A percentile compares a stretch with the other conserved stretches of the same genome.
Evolutionary conservation across 2,329 filamentous ascomycete genomes (phyloP).

Genomic region (Neophaeococcomyces aloes): DNA sequence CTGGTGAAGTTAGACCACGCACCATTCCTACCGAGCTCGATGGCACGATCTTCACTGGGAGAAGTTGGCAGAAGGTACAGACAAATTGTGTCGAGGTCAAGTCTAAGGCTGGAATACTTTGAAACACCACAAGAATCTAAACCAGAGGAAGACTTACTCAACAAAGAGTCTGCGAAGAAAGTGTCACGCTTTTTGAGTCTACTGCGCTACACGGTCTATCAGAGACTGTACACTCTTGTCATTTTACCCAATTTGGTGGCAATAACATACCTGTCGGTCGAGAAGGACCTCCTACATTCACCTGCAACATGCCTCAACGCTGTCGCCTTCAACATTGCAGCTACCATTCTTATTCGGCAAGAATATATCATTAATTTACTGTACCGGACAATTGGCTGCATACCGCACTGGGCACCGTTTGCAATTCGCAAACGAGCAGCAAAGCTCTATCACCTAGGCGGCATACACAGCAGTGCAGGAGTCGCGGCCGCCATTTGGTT

Average conservation of each 20-base stretch:
- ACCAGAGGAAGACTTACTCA: too few species aligned
- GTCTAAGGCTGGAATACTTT: too few species aligned
- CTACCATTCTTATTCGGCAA: slow-evolving; percentile 39
- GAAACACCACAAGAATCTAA: too few species aligned
- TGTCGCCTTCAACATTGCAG: slow-evolving; percentile 35
- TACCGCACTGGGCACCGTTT: slow-evolving; percentile 35
- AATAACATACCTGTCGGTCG: slow-evolving; percentile 27
- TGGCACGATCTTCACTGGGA: too few species aligned
- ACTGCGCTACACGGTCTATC: slow-evolving; percentile 23
- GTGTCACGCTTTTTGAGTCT: too few species aligned
- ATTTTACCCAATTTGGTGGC: slow-evolving; percentile 28
- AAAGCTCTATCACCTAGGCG: slow-evolving; percentile 43
- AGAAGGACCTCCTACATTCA: slow-evolving; percentile 23
- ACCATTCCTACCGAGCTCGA: too few species aligned
- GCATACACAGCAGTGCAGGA: slow-evolving; percentile 41
- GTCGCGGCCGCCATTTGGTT: slow-evolving; percentile 39
- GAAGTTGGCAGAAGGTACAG: too few species aligned
- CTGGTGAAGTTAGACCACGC: too few species aligned
- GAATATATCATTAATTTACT: slow-evolving; percentile 42
- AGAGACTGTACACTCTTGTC: slow-evolving; percentile 31
- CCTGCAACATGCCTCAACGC: slow-evolving; percentile 28
- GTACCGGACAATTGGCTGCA: slow-evolving; percentile 33
- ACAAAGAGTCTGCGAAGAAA: too few species aligned
- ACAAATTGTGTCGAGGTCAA: too few species aligned
- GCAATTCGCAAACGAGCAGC: slow-evolving; percentile 34